Evolutionary conservation across 441 rosid genomes (phyloP).

Genomic region (Pelargonium australe): DNA sequence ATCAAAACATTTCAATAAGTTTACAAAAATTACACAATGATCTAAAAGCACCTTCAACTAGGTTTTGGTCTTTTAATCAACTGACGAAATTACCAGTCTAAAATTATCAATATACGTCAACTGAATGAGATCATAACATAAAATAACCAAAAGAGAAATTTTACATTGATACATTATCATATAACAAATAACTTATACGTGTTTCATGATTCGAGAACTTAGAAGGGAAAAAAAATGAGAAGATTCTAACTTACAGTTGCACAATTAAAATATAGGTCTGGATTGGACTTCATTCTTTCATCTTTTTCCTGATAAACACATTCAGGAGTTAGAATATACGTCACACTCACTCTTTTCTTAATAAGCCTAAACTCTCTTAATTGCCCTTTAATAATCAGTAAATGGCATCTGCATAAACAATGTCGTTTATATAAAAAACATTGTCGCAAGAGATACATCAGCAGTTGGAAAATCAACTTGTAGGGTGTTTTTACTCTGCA

Average conservation of each 20-base stretch:
- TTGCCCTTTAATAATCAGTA: neutral
- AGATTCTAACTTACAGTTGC: slow-evolving; percentile 53
- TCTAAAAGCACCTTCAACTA: neutral
- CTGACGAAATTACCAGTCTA: neutral
- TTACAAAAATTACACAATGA: neutral
- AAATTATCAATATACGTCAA: neutral
- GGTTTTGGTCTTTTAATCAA: neutral
- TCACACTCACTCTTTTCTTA: neutral
- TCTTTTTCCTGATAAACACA: slow-evolving; percentile 54
- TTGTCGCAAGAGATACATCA: slow-evolving; percentile 2
- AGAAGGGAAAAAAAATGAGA: neutral
- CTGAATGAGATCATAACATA: neutral
- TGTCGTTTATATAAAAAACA: neutral
- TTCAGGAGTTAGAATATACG: slow-evolving; percentile 14
- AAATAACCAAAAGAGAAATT: neutral
- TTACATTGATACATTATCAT: neutral
- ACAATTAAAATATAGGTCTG: slow-evolving; percentile 59
- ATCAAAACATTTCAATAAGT: neutral
- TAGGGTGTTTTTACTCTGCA: slow-evolving; percentile 5
- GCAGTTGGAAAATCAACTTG: slow-evolving; percentile 2
- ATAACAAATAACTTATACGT: neutral
- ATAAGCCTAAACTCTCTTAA: neutral
- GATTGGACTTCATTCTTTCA: slow-evolving; percentile 54
- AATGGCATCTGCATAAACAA: neutral
- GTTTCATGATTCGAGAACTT: slow-evolving; percentile 1